Evolutionary conservation across 805 yeast genomes (phyloP).

Genomic region (Cyberlindnera euphorbiiphila): DNA sequence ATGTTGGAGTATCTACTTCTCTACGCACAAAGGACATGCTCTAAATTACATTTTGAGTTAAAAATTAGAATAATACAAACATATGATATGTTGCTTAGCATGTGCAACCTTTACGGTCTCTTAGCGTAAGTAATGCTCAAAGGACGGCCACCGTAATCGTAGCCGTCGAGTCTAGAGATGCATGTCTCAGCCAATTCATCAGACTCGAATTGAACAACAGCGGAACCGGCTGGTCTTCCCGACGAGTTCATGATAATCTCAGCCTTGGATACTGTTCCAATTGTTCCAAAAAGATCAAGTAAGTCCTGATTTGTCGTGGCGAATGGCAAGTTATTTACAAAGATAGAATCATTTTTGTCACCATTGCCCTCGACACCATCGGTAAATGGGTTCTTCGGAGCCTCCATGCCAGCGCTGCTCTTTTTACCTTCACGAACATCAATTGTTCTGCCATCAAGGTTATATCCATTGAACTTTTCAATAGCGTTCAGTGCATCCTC

Average conservation of each 20-base stretch:
- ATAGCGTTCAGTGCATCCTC: constrained; percentile 75
- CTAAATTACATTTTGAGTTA: too few species aligned
- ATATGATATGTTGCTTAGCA: too few species aligned
- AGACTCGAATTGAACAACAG: constrained; percentile 74
- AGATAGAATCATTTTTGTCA: constrained; percentile 56
- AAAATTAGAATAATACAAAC: too few species aligned
- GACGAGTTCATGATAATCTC: constrained; percentile 60
- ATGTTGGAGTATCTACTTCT: too few species aligned
- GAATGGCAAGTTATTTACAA: constrained; percentile 78
- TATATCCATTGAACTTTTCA: constrained; percentile 62
- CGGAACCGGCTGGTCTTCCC: constrained; percentile 76
- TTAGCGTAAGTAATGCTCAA: constrained; percentile 64
- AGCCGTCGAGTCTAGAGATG: constrained; percentile 68
- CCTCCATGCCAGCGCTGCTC: constrained; percentile 10
- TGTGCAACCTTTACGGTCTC: constrained; percentile 11
- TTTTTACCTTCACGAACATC: constrained; percentile 76
- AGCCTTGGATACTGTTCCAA: constrained; percentile 72
- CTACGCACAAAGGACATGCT: too few species aligned
- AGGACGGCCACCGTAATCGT: constrained; percentile 80
- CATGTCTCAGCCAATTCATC: constrained; percentile 70
- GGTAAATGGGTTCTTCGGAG: constrained; percentile 45
- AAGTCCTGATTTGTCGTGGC: constrained; percentile 85
- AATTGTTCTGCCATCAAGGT: constrained; percentile 68
- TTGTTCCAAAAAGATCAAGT: constrained; percentile 77
- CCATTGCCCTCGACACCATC: constrained; percentile 63